Conservation (phyloP, 2,329 filamentous ascomycete species). For the Mycosphaerella arachidis region DNA sequence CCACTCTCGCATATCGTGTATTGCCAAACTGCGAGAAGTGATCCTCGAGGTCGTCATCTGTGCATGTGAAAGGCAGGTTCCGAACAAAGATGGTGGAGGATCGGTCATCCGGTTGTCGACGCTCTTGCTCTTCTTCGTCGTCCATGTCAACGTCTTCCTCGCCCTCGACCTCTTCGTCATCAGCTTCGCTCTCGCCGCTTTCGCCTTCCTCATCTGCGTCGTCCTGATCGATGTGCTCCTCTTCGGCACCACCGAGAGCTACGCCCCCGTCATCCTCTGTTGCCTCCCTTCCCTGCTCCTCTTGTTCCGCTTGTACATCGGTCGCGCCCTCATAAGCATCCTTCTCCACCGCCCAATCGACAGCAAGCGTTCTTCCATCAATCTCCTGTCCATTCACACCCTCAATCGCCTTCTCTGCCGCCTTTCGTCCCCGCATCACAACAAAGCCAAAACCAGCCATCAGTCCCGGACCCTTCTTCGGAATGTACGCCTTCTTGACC, state of each 20-base stretch:
- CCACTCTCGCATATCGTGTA: slow-evolving; percentile 86
- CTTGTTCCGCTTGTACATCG: slow-evolving; percentile 28
- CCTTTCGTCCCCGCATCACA: slow-evolving; percentile 78
- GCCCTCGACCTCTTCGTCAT: slow-evolving; percentile 43
- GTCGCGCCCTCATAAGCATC: slow-evolving; percentile 59
- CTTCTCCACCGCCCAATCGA: slow-evolving; percentile 97
- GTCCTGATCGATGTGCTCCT: slow-evolving; percentile 40
- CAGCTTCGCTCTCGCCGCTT: slow-evolving; percentile 37
- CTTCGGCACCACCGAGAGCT: slow-evolving; percentile 27
- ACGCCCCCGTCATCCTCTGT: slow-evolving; percentile 39
- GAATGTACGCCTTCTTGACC: slow-evolving; percentile 80
- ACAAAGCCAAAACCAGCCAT: slow-evolving; percentile 91
- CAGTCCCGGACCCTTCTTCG: slow-evolving; percentile 63
- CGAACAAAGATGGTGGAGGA: slow-evolving; percentile 83
- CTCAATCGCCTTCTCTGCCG: slow-evolving; percentile 83
- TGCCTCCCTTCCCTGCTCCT: slow-evolving; percentile 33
- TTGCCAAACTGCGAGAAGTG: slow-evolving; percentile 86
- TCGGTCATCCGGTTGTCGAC: slow-evolving; percentile 55
- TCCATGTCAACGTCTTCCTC: slow-evolving; percentile 40
- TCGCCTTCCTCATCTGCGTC: slow-evolving; percentile 41
- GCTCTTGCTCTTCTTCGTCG: slow-evolving; percentile 39
- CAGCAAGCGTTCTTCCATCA: slow-evolving; percentile 81
- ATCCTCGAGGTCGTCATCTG: slow-evolving; percentile 73
- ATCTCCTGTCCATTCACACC: slow-evolving; percentile 84
- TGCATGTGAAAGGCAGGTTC: slow-evolving; percentile 85